These are phyloP conservation scores for Xylaria sp. DNA, from an alignment of 2,329 filamentous ascomycete species.

Conservation along the genomic window DNA sequence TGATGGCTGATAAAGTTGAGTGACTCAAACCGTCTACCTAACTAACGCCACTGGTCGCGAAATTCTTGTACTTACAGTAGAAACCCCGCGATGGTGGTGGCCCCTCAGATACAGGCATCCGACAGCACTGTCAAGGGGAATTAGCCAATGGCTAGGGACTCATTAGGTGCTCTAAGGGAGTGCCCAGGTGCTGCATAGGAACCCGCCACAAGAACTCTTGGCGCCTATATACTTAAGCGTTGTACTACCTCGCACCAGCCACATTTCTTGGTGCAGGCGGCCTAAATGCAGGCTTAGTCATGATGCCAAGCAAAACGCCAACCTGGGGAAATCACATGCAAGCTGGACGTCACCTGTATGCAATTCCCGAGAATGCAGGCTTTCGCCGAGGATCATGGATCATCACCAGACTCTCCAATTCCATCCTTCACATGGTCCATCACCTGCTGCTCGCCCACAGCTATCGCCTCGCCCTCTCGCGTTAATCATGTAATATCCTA, in stretches of 20 bases:
- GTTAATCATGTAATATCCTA: conserved; percentile 34
- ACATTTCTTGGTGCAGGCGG: no score
- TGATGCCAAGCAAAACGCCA: conserved; percentile 11
- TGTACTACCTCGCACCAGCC: conserved; percentile 11
- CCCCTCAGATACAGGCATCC: background rate
- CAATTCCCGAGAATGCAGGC: conserved; percentile 18
- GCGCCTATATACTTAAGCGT: no score
- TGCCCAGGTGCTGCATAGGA: no score
- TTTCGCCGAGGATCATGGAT: conserved; percentile 36
- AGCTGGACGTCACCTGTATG: conserved; percentile 34
- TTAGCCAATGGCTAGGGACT: no score
- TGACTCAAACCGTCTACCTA: background rate
- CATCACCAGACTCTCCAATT: conserved; percentile 12
- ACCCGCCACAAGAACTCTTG: no score
- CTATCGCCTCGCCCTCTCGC: background rate
- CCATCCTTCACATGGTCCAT: background rate
- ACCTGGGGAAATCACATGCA: conserved; percentile 37
- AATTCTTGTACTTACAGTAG: conserved; percentile 16
- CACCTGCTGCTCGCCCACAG: background rate
- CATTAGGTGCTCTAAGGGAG: no score
- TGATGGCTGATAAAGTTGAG: background rate
- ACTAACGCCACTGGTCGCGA: conserved; percentile 14
- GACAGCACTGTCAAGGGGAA: background rate
- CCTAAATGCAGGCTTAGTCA: background rate
- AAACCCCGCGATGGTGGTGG: conserved; percentile 20